Base-by-base conservation (phyloP, 2,329 filamentous ascomycete genomes). In the Diaporthe velutina region DNA sequence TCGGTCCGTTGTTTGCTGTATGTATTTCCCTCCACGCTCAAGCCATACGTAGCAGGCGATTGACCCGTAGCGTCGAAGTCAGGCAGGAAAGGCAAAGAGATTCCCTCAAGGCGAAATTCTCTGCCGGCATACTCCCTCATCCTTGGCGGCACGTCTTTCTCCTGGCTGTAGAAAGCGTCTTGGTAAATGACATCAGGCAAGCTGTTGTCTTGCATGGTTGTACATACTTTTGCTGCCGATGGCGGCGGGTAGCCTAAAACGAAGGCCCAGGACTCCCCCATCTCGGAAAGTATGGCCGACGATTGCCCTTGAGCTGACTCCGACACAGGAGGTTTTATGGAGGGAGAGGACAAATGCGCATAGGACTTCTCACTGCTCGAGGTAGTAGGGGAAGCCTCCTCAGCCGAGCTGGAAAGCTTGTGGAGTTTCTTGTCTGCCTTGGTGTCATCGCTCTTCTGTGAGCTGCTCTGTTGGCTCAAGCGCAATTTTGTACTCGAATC, bases 51-150 rank as follows among this genome's bases (percentile, higher is more conserved):
- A 19, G 90, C 90, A 17, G 85, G 82, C 4, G 90, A 91, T 35
- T 84, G 86, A 10, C 90, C 92, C 8, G 86, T 89, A 2, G 90
- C 84, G 80, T 97, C 92, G 78, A 98, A 98, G 0, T 90, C 86
- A 0, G 95, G 94, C 2, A 98, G 89, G 83, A 92, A 98, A 0
- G 94, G 94, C 10, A 97, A 81, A 1, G 93, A 94, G 71, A 89
- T 91, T 75, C 95, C 93, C 79, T 92, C 90, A 9, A 98, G 85
- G 74, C 91, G 93, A 81, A 97, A 98, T 79, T 97, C 94, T 78
- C 92, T 92, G 4, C 96, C 96, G 9, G 94, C 96, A 84, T 98
- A 98, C 83, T 98, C 95, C 71, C 95, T 89, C 42, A 89, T 84
- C 71, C 93, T 90, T 52, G 93, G 89, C 17, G 96, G 95, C 0